A percentile compares a stretch with the other conserved stretches of the same genome.
These are phyloP conservation scores for Podila clonocystis DNA, from an alignment of 192 early-diverging fungal genomes.

Conservation along the genomic window DNA sequence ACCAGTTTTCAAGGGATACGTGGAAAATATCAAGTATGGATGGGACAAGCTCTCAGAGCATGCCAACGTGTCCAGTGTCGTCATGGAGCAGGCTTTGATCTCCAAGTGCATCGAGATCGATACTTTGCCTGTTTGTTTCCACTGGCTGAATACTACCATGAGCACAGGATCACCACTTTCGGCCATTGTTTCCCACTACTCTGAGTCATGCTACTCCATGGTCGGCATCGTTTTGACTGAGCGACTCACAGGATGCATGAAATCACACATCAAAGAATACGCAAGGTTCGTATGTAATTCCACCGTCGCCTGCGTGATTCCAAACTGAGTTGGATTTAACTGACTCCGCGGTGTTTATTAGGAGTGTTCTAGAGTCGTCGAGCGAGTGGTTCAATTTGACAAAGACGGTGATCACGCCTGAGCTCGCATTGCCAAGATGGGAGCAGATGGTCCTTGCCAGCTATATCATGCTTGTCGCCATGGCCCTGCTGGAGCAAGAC, in stretches of 20 bases:
- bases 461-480: slow-evolving; percentile 48
- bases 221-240: slow-evolving; percentile 45
- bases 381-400: slow-evolving; percentile 49
- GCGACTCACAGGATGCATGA: slow-evolving; percentile 37
- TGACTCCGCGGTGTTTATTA: neutral
- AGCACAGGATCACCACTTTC: slow-evolving; percentile 46
- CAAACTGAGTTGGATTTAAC: neutral
- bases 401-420: slow-evolving; percentile 38
- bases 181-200: slow-evolving; percentile 45
- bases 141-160: slow-evolving; percentile 51
- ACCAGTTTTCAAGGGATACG: slow-evolving; percentile 41
- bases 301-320: neutral
- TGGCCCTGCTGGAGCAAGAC: slow-evolving; percentile 42
- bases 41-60: slow-evolving; percentile 51
- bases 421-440: slow-evolving; percentile 35
- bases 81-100: slow-evolving; percentile 50
- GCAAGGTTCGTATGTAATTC: slow-evolving; percentile 19
- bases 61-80: slow-evolving; percentile 48
- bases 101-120: slow-evolving; percentile 51
- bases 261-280: slow-evolving; percentile 48
- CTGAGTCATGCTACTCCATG: slow-evolving; percentile 50
- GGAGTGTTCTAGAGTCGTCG: slow-evolving; percentile 44
- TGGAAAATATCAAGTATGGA: slow-evolving; percentile 47
- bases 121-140: slow-evolving; percentile 37
- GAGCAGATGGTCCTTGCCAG: slow-evolving; percentile 51